Conservation (phyloP, 495 filamentous ascomycete species). For the Aspergillus ellipticus region DNA sequence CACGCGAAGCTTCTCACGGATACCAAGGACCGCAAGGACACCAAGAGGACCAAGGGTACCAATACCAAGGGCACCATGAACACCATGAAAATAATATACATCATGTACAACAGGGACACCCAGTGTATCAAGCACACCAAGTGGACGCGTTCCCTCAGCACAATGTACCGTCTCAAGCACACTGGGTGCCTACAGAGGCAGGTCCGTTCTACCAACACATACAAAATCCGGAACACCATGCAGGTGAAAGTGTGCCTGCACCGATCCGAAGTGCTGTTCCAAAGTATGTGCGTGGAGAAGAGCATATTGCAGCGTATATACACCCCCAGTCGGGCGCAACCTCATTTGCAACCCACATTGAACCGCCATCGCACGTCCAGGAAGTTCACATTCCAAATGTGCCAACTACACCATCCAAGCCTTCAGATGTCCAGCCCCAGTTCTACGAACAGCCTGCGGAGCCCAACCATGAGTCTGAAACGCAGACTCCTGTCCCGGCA, state of each 20-base stretch:
- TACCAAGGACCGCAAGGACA: neutral
- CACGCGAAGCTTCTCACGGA: neutral
- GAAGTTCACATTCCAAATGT: slow-evolving; percentile 1
- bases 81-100: neutral
- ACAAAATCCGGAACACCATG: slow-evolving; percentile 6
- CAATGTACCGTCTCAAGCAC: neutral
- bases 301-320: slow-evolving; percentile 37
- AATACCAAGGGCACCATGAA: neutral
- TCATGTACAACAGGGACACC: neutral
- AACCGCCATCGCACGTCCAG: slow-evolving; percentile 9
- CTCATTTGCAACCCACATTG: slow-evolving; percentile 7
- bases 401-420: slow-evolving; percentile 3
- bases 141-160: neutral
- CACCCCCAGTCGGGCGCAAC: slow-evolving; percentile 14
- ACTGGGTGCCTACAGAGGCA: neutral
- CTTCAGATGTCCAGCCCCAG: slow-evolving; percentile 7
- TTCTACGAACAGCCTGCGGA: slow-evolving; percentile 32
- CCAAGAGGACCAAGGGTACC: neutral
- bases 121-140: neutral
- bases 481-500: slow-evolving; percentile 30
- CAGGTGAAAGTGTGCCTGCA: slow-evolving; percentile 2
- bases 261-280: slow-evolving; percentile 39
- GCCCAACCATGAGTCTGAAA: slow-evolving; percentile 24
- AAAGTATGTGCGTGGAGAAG: slow-evolving; percentile 45
- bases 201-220: neutral